Percentiles rank a stretch among this genome's conserved stretches.
Evolutionary conservation across 192 early-diverging fungal genomes (phyloP).

Genomic region (Phlyctochytrium bullatum): DNA sequence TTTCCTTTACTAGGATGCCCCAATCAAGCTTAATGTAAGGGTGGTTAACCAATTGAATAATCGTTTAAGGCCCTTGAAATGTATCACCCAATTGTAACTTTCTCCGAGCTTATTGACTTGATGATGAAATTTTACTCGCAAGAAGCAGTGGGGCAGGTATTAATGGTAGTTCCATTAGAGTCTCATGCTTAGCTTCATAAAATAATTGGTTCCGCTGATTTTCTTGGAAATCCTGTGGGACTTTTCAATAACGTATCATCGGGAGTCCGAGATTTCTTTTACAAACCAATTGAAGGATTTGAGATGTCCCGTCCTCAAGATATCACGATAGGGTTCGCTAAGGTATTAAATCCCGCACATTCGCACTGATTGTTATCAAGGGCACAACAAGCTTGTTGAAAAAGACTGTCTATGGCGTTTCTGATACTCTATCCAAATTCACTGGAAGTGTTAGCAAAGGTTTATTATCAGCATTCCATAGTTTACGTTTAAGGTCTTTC

Average conservation of each 20-base stretch:
- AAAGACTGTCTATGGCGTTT: constrained; percentile 95
- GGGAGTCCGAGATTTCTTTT: constrained; percentile 94
- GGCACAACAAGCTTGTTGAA: constrained; percentile 74
- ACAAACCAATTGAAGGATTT: constrained; percentile 96
- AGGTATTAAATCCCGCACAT: constrained; percentile 64
- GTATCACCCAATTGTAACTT: constrained; percentile 83
- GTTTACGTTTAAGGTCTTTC: constrained; percentile 58
- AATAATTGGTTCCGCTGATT: constrained; percentile 87
- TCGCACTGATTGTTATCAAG: constrained; percentile 33
- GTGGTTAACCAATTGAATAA: neutral
- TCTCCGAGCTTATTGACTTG: constrained; percentile 69
- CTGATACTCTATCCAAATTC: constrained; percentile 92
- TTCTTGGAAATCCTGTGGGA: constrained; percentile 97
- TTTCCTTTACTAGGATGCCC: constrained; percentile 67
- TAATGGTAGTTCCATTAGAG: neutral
- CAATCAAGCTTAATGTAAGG: constrained; percentile 76
- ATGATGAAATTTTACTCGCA: constrained; percentile 86
- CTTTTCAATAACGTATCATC: constrained; percentile 94
- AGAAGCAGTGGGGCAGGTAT: constrained; percentile 80
- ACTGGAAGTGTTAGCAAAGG: constrained; percentile 96
- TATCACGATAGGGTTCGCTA: constrained; percentile 86
- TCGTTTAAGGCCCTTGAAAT: constrained; percentile 61
- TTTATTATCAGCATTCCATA: neutral
- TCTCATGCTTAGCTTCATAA: constrained; percentile 28
- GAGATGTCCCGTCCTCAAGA: constrained; percentile 94